Percentiles rank a stretch among this genome's conserved stretches.
Conservation (phyloP, 1,284 basidiomycete species). For the Singerocomus inundabilis region DNA sequence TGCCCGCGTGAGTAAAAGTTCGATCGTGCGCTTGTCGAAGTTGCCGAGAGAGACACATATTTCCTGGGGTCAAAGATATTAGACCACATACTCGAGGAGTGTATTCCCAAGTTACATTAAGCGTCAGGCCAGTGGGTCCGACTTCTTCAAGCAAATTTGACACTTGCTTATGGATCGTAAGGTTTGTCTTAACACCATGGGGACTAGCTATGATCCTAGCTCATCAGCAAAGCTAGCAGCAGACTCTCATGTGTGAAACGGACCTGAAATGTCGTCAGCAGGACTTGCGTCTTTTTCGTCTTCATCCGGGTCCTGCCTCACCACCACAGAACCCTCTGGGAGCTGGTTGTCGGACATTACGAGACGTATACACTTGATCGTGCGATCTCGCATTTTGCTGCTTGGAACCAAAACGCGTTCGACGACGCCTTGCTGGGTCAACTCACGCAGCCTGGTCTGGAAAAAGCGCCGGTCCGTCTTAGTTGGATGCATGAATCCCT, state of each 20-base stretch:
- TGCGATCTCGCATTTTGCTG: conserved; percentile 43
- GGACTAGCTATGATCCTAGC: conserved; percentile 16
- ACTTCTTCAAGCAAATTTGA: conserved; percentile 65
- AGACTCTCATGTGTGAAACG: conserved; percentile 1
- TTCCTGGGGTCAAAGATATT: conserved; percentile 49
- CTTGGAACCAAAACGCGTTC: conserved; percentile 70
- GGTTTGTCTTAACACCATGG: conserved; percentile 51
- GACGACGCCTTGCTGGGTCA: conserved; percentile 66
- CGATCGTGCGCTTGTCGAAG: conserved; percentile 77
- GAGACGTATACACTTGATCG: conserved; percentile 62
- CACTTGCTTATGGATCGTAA: conserved; percentile 74
- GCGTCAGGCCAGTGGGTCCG: conserved; percentile 64
- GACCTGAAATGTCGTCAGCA: conserved; percentile 20
- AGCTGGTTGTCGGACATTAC: conserved; percentile 38
- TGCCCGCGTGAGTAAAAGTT: conserved; percentile 69
- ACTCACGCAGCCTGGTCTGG: conserved; percentile 63
- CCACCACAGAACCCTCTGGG: conserved; percentile 36
- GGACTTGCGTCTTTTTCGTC: conserved; percentile 39
- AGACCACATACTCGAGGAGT: conserved; percentile 6
- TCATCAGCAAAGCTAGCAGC: not conserved
- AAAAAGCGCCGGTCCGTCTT: conserved; percentile 77
- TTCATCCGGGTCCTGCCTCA: conserved; percentile 39
- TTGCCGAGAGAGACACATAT: conserved; percentile 60
- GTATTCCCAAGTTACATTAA: conserved; percentile 48
- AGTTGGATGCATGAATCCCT: conserved; percentile 73